Evolutionary conservation across 2,329 filamentous ascomycete species (phyloP).

Genomic region (Fusarium cyanostomum): DNA sequence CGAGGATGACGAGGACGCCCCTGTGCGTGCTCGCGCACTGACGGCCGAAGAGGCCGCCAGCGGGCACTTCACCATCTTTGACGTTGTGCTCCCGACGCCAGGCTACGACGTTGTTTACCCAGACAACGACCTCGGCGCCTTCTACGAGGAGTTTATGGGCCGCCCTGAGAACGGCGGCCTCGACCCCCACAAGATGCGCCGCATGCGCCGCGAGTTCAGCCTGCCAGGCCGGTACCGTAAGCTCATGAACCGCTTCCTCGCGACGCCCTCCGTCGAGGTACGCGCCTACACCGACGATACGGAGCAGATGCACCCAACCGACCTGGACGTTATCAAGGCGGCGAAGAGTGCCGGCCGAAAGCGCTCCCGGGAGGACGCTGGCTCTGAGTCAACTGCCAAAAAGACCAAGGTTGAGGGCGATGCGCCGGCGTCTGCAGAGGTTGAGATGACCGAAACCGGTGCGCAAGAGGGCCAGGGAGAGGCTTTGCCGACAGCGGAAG

Average conservation of each 20-base stretch:
- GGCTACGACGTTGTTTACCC: conserved; percentile 93
- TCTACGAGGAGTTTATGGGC: conserved; percentile 88
- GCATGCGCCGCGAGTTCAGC: conserved; percentile 86
- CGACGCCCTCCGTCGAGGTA: conserved; percentile 72
- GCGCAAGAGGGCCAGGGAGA: conserved; percentile 14
- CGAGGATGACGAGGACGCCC: conserved; percentile 55
- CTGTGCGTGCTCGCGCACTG: conserved; percentile 73
- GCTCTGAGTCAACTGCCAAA: conserved; percentile 33
- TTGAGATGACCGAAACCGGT: conserved; percentile 24
- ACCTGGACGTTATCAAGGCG: conserved; percentile 74
- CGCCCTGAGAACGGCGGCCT: conserved; percentile 79
- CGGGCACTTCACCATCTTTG: conserved; percentile 82
- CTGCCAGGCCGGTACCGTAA: conserved; percentile 90
- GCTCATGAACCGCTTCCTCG: conserved; percentile 76
- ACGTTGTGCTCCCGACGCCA: conserved; percentile 90
- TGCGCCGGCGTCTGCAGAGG: conserved; percentile 8
- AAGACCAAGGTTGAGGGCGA: conserved; percentile 41
- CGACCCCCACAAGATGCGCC: conserved; percentile 86
- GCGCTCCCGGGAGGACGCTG: conserved; percentile 31
- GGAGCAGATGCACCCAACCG: conserved; percentile 89
- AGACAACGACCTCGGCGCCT: conserved; percentile 80
- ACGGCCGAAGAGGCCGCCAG: conserved; percentile 80
- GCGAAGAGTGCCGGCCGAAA: conserved; percentile 39
- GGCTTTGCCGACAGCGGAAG: conserved; percentile 10
- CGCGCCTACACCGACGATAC: conserved; percentile 74